A percentile compares a stretch with the other conserved stretches of the same genome.
phyloP scores from a whole-genome alignment of 1,139 yeast species.

The Blastobotrys apis region DNA sequence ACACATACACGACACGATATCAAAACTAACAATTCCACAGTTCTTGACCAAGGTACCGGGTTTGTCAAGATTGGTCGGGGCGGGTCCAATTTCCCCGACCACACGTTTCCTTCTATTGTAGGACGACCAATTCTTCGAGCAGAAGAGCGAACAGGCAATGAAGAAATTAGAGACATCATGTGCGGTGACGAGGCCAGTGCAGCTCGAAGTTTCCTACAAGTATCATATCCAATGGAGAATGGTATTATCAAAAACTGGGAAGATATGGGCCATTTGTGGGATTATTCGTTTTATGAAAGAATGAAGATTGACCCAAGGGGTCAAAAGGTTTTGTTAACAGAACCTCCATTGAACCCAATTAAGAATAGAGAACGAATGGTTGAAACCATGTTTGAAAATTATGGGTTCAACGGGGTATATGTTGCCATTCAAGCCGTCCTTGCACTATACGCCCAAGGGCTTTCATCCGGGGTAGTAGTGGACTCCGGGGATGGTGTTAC shows the following conservation, averaged over 20 bases:
- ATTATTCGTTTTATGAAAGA: slow-evolving; percentile 89
- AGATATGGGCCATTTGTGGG: slow-evolving; percentile 98
- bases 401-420: slow-evolving; percentile 92
- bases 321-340: slow-evolving; percentile 80
- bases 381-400: slow-evolving; percentile 96
- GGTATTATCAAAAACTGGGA: slow-evolving; percentile 98
- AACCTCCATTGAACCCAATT: slow-evolving; percentile 98
- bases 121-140: slow-evolving; percentile 97
- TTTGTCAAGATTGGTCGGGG: slow-evolving; percentile 86
- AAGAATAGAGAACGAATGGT: slow-evolving; percentile 98
- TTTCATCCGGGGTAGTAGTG: slow-evolving; percentile 96
- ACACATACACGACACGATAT: not conserved
- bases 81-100: slow-evolving; percentile 95
- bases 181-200: slow-evolving; percentile 95
- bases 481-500: slow-evolving; percentile 96
- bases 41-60: slow-evolving; percentile 99
- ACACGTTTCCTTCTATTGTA: slow-evolving; percentile 96
- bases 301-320: slow-evolving; percentile 77
- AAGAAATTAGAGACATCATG: slow-evolving; percentile 75
- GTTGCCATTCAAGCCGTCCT: slow-evolving; percentile 98
- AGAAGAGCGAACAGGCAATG: slow-evolving; percentile 74
- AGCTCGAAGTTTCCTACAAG: slow-evolving; percentile 82
- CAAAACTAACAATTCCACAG: slow-evolving; percentile 31
- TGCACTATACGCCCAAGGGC: slow-evolving; percentile 95
- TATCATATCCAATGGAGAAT: slow-evolving; percentile 97